Percentiles rank a stretch among this genome's conserved stretches.
phyloP scores from a whole-genome alignment of 306 rosid genomes.

The Prosopis cineraria region DNA sequence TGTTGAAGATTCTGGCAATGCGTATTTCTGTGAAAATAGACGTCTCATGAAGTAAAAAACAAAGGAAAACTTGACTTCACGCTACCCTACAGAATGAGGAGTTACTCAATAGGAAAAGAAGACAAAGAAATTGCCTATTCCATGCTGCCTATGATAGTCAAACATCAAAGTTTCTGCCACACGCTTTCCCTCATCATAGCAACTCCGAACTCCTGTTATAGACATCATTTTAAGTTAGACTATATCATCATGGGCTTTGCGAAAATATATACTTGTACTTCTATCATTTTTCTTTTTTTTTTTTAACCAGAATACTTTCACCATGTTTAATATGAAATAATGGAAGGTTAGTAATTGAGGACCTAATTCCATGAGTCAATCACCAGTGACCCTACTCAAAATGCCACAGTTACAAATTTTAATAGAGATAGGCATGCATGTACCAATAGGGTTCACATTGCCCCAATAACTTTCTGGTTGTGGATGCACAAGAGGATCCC shows the following conservation, averaged over 20 bases:
- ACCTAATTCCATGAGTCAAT: not conserved
- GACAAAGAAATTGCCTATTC: slow-evolving; percentile 49
- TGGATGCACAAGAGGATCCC: slow-evolving; percentile 78
- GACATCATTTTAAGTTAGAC: slow-evolving; percentile 3
- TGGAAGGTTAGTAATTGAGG: slow-evolving; percentile 1
- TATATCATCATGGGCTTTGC: not conserved
- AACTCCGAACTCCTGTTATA: slow-evolving; percentile 68
- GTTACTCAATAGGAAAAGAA: not conserved
- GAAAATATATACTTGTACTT: not conserved
- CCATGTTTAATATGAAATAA: not conserved
- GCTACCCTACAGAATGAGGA: not conserved
- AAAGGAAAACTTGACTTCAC: not conserved
- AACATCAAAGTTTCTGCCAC: slow-evolving; percentile 83
- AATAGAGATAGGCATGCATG: not conserved
- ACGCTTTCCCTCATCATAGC: slow-evolving; percentile 82
- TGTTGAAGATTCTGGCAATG: slow-evolving; percentile 76
- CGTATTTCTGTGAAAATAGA: slow-evolving; percentile 51
- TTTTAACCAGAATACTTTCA: not conserved
- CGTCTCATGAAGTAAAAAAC: not conserved
- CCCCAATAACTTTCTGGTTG: slow-evolving; percentile 78
- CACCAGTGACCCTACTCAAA: not conserved
- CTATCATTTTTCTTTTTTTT: not conserved
- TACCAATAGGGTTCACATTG: slow-evolving; percentile 79
- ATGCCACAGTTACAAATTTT: not conserved
- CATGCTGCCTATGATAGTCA: slow-evolving; percentile 79